Base-by-base conservation (phyloP, 179 eudicot species). In the Drosera spatulata region DNA sequence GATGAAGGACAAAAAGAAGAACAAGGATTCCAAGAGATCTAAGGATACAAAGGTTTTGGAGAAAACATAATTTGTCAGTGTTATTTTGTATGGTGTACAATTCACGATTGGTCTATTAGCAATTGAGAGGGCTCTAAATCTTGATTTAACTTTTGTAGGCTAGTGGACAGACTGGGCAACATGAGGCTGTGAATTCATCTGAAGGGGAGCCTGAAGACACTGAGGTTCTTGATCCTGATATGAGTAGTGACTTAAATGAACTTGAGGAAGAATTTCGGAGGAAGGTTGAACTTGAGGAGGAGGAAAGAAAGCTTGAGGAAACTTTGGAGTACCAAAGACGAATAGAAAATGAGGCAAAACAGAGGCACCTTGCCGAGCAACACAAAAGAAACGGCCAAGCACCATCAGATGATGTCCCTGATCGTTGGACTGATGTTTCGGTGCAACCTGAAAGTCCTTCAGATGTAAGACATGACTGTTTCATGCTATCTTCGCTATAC, bases 281-380 rank as follows among this genome's bases (percentile, higher is more conserved):
- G 49, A 77, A 67, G 69, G 74, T 75, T 66, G 95, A 93, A 73
- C 96, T 89, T 63, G 97, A 93, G 84, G 95, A 79, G 51, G 95
- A 93, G 63, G 99, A 82, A 71, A 79, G 85, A 67, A 86, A 84
- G 80, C 99, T 89, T 80, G 97, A 82, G 77, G 95, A 93, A 76
- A 89, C 95, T 64, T 72, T 89, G 69, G 94, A 90, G 66, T 85
- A 83, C 69, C 91, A 86, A 76, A 80, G 91, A 64, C 77, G 78
- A 55, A 73, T 90, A 41, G 97, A 93, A 71, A 80, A 85, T 62
- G 94, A 93, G 74, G 99, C 97, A 46, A 93, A 93, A 65, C 95
- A 78, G 82, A 93, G 81, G 67, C 91, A 86, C 65, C 87, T 94
- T 52, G 94, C 88, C 41, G 88, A 85, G 75, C 94, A 78, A 64